These are phyloP conservation scores for Gossypium longicalyx DNA, from an alignment of 345 rosid species.

Conservation along the genomic window DNA sequence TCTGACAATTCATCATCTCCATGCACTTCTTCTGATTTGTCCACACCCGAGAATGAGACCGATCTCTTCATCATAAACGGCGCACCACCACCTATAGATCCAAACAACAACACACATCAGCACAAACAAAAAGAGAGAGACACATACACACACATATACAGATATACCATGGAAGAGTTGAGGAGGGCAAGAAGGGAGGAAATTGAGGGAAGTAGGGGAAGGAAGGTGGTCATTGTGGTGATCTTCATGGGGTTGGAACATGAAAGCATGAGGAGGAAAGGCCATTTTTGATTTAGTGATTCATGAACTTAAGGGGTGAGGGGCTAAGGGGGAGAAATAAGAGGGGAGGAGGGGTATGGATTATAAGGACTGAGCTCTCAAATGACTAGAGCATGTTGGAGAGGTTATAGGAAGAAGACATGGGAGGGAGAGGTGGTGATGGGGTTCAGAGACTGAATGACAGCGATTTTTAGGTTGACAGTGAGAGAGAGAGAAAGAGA, in stretches of 20 bases:
- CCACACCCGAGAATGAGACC: slow-evolving; percentile 62
- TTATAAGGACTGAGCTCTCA: background rate
- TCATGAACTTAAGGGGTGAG: background rate
- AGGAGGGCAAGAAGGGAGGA: slow-evolving; percentile 65
- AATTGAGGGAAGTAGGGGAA: slow-evolving; percentile 48
- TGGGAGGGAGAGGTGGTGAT: slow-evolving; percentile 15
- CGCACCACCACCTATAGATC: slow-evolving; percentile 38
- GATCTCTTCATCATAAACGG: slow-evolving; percentile 78
- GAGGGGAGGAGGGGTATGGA: background rate
- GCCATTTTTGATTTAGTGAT: slow-evolving; percentile 41
- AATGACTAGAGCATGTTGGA: background rate
- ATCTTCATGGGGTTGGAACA: slow-evolving; percentile 69
- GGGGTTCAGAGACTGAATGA: slow-evolving; percentile 17
- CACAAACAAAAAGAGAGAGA: background rate
- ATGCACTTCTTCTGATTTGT: slow-evolving; percentile 45
- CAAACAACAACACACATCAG: background rate
- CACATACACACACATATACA: background rate
- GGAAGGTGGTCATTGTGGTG: slow-evolving; percentile 45
- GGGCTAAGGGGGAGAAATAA: background rate
- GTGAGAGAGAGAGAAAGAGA: slow-evolving; percentile 4
- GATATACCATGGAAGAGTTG: slow-evolving; percentile 60
- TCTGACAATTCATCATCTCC: slow-evolving; percentile 77
- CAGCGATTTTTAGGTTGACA: slow-evolving; percentile 4
- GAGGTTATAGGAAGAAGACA: background rate
- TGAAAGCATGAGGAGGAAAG: slow-evolving; percentile 64